phyloP scores from a whole-genome alignment of 371 early-diverging fungal species.

The Syncephalastrum racemosum region DNA sequence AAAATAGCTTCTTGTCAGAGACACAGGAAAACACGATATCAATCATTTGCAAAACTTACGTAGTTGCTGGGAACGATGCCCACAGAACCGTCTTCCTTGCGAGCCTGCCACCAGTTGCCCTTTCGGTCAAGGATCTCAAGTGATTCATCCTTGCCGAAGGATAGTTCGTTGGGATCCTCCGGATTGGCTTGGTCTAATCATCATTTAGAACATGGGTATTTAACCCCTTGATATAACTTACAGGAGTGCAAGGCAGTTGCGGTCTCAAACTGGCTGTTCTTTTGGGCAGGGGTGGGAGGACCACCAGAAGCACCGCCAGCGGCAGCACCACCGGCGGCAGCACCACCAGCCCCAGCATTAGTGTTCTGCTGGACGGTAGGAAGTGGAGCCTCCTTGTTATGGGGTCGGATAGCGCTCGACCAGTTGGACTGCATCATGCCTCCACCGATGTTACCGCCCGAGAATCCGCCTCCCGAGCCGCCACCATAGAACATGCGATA shows the following conservation, averaged over 20 bases:
- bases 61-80: constrained; percentile 97
- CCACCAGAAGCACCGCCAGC: neutral
- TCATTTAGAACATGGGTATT: constrained; percentile 2
- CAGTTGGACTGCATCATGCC: constrained; percentile 20
- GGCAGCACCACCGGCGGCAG: constrained; percentile 5
- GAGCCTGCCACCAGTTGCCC: constrained; percentile 97
- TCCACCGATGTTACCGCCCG: constrained; percentile 14
- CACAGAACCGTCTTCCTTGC: constrained; percentile 72
- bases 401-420: constrained; percentile 1
- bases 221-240: constrained; percentile 16
- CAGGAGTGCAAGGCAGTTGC: constrained; percentile 39
- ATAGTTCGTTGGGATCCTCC: constrained; percentile 91
- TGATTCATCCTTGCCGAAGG: constrained; percentile 84
- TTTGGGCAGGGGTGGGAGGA: constrained; percentile 8
- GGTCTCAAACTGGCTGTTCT: constrained; percentile 12
- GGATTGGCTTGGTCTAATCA: constrained; percentile 73
- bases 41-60: constrained; percentile 26
- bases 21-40: no score
- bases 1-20: no score
- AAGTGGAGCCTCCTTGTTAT: constrained; percentile 14
- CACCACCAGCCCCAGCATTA: neutral
- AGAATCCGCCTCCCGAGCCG: constrained; percentile 14
- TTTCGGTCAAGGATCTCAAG: constrained; percentile 86
- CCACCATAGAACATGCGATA: constrained; percentile 45
- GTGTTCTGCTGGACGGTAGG: constrained; percentile 1